Evolutionary conservation across 306 rosid species (phyloP).

Genomic region (Leucaena leucocephala): DNA sequence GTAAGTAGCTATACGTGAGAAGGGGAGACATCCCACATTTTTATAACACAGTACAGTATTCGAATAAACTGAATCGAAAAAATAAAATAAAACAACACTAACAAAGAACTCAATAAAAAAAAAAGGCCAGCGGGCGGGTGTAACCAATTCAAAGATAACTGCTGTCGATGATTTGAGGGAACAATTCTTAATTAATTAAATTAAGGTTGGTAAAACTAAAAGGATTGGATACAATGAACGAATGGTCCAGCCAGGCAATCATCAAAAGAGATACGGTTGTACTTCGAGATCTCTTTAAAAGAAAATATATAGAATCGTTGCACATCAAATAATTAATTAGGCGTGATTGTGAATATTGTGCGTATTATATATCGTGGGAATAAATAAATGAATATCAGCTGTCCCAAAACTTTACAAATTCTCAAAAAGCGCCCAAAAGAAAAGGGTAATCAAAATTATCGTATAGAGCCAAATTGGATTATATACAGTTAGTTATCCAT

Average conservation of each 20-base stretch:
- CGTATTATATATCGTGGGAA: conserved; percentile 25
- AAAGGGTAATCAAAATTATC: conserved; percentile 13
- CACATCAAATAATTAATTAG: conserved; percentile 33
- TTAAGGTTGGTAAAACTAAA: background rate
- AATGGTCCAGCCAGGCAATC: conserved; percentile 38
- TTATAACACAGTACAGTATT: background rate
- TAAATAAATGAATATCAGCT: background rate
- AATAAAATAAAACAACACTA: background rate
- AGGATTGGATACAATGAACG: conserved; percentile 45
- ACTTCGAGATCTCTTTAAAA: conserved; percentile 53
- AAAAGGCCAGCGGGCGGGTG: conserved; percentile 40
- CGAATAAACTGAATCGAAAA: background rate
- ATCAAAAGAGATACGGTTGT: conserved; percentile 52
- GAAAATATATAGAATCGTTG: conserved; percentile 15
- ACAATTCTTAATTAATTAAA: conserved; percentile 19
- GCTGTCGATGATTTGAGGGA: conserved; percentile 31
- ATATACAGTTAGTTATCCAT: conserved; percentile 29
- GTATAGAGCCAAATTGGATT: conserved; percentile 22
- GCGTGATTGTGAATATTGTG: background rate
- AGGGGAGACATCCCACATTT: background rate
- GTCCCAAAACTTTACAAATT: background rate
- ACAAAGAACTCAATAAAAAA: background rate
- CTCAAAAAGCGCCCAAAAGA: background rate
- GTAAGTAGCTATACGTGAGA: no score
- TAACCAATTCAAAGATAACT: conserved; percentile 40